Evolutionary conservation across 2,329 filamentous ascomycete genomes (phyloP), one percentile per base, ranked within the genome.

Genomic region (Exophiala alcalophila): DNA sequence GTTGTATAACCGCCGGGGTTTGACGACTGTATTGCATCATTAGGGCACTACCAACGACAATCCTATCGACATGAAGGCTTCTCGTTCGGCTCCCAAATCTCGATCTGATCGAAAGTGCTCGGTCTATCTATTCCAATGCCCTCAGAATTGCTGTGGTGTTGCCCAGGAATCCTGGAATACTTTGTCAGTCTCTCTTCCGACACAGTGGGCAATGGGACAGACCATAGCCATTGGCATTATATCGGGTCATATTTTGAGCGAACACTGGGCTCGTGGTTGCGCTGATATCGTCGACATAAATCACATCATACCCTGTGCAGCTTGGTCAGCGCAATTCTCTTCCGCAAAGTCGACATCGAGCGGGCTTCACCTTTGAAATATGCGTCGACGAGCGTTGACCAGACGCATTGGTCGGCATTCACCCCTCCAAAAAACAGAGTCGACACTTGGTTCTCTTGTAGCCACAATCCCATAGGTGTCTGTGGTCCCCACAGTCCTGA

Each of bases 361-460:
- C 8, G 15, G 8, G 5, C 12, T 14, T 15, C 30, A 1, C 76
- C 76, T 43, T 67, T 69, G 54, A 68, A 73, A 53, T 74, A 76
- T 2, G 71, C 73, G 60, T 81, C 75, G 33, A 66, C 63, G 42
- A 78, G 60, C 4, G 74, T 78, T 1, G 74, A 73, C 26, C 72
- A 65, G 11, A 80, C 76, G 54, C 77, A 80, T 57, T 80, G 77
- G 59, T 81, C 76, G 4, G 76, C 78, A 55, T 80, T 80, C n/a
- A 79, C 76, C 0, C 77, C 77, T 0, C 72, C 62, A 50, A 80
- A 78, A 15, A 81, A 55, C 28, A 80, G 56, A 10, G 74, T 79
- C 26, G 50, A 67, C 43, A 67, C 66, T 0, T 63, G 61, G 35
- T 64, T 50, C 32, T 59, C 43, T 37, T 64, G 54, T 42, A 78